Conservation (phyloP, 2,329 filamentous ascomycete genomes). For the Pseudocercospora fijiensis region DNA sequence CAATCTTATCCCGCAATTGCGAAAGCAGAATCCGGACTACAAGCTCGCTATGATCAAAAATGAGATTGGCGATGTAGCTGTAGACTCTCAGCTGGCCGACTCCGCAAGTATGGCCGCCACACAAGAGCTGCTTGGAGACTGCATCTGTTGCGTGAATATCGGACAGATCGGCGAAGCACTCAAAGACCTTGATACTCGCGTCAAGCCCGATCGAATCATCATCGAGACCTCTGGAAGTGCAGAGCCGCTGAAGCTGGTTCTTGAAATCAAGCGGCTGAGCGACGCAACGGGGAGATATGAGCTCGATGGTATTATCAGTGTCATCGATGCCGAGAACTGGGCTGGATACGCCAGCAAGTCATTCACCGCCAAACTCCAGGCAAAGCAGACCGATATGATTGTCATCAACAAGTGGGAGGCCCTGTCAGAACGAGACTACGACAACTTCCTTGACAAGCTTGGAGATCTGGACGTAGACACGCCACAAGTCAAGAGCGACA, state of each 20-base stretch:
- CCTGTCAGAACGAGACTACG: constrained; percentile 70
- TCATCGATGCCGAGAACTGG: constrained; percentile 96
- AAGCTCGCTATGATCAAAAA: constrained; percentile 94
- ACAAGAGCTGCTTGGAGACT: constrained; percentile 90
- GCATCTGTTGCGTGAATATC: constrained; percentile 98
- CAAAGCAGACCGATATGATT: constrained; percentile 83
- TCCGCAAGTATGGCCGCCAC: constrained; percentile 83
- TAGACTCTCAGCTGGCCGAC: constrained; percentile 88
- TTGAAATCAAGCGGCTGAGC: constrained; percentile 80
- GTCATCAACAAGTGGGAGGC: constrained; percentile 92
- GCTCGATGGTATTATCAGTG: constrained; percentile 83
- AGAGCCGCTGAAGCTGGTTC: constrained; percentile 77
- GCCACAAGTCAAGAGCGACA: constrained; percentile 76
- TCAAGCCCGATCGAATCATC: constrained; percentile 77
- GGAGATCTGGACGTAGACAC: constrained; percentile 78
- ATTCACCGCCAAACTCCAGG: constrained; percentile 85
- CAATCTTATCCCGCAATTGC: constrained; percentile 87
- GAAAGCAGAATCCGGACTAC: constrained; percentile 81
- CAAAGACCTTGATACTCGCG: constrained; percentile 63
- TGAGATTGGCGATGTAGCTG: constrained; percentile 91
- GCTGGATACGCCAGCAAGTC: constrained; percentile 86
- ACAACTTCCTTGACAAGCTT: constrained; percentile 73
- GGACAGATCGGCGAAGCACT: constrained; percentile 84
- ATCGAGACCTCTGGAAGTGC: constrained; percentile 90
- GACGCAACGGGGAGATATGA: constrained; percentile 68